Evolutionary conservation across 345 rosid genomes (phyloP).

Genomic region (Brassica nigra): DNA sequence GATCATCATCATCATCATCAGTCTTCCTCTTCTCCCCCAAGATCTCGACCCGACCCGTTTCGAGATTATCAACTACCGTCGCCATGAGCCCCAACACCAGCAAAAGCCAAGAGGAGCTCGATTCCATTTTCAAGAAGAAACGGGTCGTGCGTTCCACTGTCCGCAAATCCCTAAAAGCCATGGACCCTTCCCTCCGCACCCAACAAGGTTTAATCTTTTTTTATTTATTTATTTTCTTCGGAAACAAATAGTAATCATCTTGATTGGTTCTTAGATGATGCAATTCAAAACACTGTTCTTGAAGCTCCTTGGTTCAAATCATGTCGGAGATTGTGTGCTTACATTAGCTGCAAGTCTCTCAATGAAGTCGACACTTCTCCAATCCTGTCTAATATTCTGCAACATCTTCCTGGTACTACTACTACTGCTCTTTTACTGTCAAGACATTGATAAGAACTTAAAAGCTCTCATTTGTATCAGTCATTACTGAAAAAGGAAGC

Average conservation of each 20-base stretch:
- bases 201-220: constrained; percentile 53
- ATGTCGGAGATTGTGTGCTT: constrained; percentile 73
- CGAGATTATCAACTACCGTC: constrained; percentile 3
- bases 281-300: constrained; percentile 66
- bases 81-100: constrained; percentile 38
- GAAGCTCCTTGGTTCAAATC: constrained; percentile 90
- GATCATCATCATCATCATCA: constrained; percentile 8
- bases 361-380: constrained; percentile 82
- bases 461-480: constrained; percentile 7
- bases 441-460: background rate
- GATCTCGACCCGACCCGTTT: constrained; percentile 37
- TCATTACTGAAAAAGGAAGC: background rate
- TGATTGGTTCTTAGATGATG: constrained; percentile 52
- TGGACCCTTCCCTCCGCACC: constrained; percentile 74
- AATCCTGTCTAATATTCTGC: constrained; percentile 58
- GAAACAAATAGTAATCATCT: background rate
- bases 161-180: constrained; percentile 71
- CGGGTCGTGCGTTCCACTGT: constrained; percentile 63
- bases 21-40: constrained; percentile 28
- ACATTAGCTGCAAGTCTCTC: constrained; percentile 77
- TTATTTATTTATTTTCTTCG: background rate
- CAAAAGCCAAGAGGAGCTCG: constrained; percentile 44
- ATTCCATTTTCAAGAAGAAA: constrained; percentile 68
- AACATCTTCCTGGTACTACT: constrained; percentile 42
- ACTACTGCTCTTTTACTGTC: constrained; percentile 27